Base-by-base conservation (phyloP, 495 filamentous ascomycete species). In the Penicillium soppii region DNA sequence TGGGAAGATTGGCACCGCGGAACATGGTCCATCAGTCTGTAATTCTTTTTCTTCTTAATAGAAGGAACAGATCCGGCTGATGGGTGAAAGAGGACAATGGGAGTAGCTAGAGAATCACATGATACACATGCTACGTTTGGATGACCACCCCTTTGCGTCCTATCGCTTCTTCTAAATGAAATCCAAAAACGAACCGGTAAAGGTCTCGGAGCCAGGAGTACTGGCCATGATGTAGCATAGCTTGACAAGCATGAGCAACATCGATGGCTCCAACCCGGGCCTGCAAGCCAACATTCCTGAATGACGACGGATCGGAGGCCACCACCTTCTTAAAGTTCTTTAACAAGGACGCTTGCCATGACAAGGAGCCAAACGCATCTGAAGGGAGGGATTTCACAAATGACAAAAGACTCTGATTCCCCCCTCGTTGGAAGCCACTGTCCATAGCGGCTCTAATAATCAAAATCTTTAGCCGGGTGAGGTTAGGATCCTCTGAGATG, bases 371-470 rank as follows among this genome's bases (percentile, higher is more conserved):
- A 58, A 95, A 96, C 2, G 88, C 83, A 19, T 86, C 87, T 1
- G 81, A 78, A 0, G 89, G 88, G 2, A 95, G 72, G n/a, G 77
- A 74, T 61, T 88, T 88, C 49, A 91, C 82, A 63, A 92, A 94
- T 4, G 75, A 73, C 17, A 84, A 83, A 8, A 95, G 72, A 17
- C 68, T 70, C 9, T 79, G 75, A 7, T 58, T 35, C 13, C 63
- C 60, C n/a, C 51, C 59, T 21, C 75, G 70, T 39, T 75, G 75
- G 67, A 84, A 96, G 8, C 90, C 90, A 17, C 83, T 78, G 58
- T 89, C 89, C 64, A 90, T 82, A 20, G 90, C 90, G 1, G 91
- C 90, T 69, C 91, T 91, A 13, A 90, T 74, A 32, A 94, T 83
- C 2, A 96, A 75, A 15, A 83, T 74, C 63, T 87, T 90, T 25